Evolutionary conservation across 331 rosid species (phyloP).

Genomic region (Stylosanthes scabra): DNA sequence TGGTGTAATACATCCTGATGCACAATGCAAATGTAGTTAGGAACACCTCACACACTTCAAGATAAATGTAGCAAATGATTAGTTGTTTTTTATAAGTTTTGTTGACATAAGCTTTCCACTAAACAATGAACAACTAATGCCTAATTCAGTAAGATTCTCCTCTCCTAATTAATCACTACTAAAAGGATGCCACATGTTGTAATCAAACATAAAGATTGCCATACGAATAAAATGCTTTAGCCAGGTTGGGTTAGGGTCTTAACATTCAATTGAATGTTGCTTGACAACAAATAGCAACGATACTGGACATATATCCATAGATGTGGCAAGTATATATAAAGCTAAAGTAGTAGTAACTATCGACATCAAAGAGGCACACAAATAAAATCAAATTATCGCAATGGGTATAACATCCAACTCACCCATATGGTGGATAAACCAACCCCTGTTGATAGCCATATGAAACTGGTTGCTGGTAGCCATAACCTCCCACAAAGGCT

Average conservation of each 20-base stretch:
- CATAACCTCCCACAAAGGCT: constrained; percentile 68
- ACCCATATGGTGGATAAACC: constrained; percentile 92
- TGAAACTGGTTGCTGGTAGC: constrained; percentile 86
- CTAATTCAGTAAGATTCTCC: constrained; percentile 23
- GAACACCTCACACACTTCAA: constrained; percentile 26
- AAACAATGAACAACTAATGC: constrained; percentile 29
- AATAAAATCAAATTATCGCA: constrained; percentile 16
- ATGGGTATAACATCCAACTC: constrained; percentile 40
- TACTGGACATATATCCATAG: neutral
- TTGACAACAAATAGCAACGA: constrained; percentile 14
- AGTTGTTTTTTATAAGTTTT: constrained; percentile 11
- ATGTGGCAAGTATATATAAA: constrained; percentile 20
- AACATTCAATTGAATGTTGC: constrained; percentile 12
- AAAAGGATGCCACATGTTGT: constrained; percentile 45
- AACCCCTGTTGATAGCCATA: constrained; percentile 84
- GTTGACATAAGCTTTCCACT: constrained; percentile 30
- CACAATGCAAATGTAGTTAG: constrained; percentile 50
- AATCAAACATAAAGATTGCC: constrained; percentile 36
- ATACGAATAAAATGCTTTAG: constrained; percentile 22
- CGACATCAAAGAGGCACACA: neutral
- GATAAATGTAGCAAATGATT: constrained; percentile 31
- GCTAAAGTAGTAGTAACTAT: neutral
- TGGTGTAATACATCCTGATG: constrained; percentile 45
- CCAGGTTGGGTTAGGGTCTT: constrained; percentile 39
- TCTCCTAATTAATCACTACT: constrained; percentile 49